phyloP scores from a whole-genome alignment of 495 filamentous ascomycete species.

The Hypoxylon fuscum region DNA sequence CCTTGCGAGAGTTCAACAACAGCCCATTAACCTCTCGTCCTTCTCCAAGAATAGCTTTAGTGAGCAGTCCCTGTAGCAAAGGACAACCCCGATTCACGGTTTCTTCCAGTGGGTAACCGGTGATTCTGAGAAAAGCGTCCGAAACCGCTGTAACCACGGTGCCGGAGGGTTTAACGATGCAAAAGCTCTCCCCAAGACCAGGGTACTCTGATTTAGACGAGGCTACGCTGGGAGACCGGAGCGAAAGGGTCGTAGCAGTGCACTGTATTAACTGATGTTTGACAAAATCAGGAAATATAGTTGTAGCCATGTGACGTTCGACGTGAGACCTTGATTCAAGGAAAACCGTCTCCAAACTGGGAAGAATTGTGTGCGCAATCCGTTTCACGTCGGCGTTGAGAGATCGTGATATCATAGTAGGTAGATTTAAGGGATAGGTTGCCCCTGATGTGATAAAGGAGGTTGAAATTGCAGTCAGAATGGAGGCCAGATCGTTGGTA shows the following conservation, averaged over 20 bases:
- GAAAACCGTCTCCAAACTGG: constrained; percentile 57
- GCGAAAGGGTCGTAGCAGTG: constrained; percentile 38
- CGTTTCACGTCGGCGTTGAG: constrained; percentile 54
- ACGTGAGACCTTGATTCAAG: constrained; percentile 52
- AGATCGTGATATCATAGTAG: constrained; percentile 41
- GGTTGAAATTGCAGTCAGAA: constrained; percentile 57
- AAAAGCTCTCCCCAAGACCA: constrained; percentile 50
- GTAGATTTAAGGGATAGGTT: constrained; percentile 52
- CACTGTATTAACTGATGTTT: constrained; percentile 46
- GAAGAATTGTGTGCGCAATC: constrained; percentile 49
- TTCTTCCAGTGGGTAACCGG: constrained; percentile 57
- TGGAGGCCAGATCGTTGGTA: constrained; percentile 49
- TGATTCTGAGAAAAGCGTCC: constrained; percentile 60
- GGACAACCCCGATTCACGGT: constrained; percentile 60
- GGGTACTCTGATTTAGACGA: constrained; percentile 40
- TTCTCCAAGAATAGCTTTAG: constrained; percentile 52
- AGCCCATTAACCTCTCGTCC: constrained; percentile 60
- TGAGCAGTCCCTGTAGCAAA: constrained; percentile 57
- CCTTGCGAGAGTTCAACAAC: constrained; percentile 61
- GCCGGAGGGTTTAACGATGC: constrained; percentile 43
- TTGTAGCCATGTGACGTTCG: constrained; percentile 52
- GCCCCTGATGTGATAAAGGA: constrained; percentile 54
- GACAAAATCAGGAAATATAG: constrained; percentile 62
- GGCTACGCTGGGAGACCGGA: constrained; percentile 2
- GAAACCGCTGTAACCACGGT: constrained; percentile 59